These are phyloP conservation scores for Dipodascus albidus DNA, from an alignment of 805 yeast genomes.

Conservation along the genomic window DNA sequence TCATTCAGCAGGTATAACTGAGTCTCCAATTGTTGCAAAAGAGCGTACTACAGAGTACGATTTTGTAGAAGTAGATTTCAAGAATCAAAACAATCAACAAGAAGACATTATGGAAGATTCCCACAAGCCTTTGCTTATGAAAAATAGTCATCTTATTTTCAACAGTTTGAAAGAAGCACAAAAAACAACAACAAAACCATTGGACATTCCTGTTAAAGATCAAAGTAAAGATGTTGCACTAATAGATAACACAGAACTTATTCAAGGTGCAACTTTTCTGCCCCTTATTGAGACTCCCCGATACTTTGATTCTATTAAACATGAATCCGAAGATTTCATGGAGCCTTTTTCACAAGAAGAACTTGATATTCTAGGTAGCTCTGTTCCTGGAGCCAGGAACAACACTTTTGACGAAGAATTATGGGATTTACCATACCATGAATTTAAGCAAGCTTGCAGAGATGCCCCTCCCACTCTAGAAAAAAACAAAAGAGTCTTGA, in stretches of 20 bases:
- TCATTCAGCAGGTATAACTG: neutral
- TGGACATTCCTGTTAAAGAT: neutral
- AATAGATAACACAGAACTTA: neutral
- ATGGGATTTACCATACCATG: neutral
- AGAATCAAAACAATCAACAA: neutral
- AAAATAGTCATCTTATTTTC: neutral
- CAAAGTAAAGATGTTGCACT: neutral
- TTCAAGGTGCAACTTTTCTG: neutral
- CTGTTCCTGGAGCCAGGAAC: neutral
- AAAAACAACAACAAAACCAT: neutral
- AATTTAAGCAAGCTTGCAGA: neutral
- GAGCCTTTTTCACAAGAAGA: neutral
- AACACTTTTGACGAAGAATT: neutral
- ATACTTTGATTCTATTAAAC: neutral
- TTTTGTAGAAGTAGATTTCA: neutral
- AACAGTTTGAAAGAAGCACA: neutral
- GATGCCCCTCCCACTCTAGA: neutral
- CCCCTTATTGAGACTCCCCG: neutral
- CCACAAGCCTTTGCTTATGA: neutral
- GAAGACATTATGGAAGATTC: neutral
- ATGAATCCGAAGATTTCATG: neutral
- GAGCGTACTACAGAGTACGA: neutral
- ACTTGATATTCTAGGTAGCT: neutral
- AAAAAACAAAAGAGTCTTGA: neutral
- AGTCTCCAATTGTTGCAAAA: neutral